These are phyloP conservation scores for Chamaenerion angustifolium DNA, from an alignment of 345 rosid genomes.

Conservation along the genomic window DNA sequence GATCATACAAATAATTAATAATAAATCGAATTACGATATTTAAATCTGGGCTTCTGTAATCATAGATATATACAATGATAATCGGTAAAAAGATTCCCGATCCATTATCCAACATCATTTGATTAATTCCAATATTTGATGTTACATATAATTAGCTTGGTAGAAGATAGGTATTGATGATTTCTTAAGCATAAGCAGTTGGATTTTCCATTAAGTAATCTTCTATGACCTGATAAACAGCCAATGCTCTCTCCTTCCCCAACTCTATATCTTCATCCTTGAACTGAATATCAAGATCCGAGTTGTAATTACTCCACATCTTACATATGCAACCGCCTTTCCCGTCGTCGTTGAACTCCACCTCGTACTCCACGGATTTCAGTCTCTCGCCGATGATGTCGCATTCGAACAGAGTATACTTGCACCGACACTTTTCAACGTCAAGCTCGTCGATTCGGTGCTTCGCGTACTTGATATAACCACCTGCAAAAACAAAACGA, in stretches of 20 bases:
- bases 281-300: slow-evolving; percentile 4
- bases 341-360: slow-evolving; percentile 1
- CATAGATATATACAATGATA: too few species aligned
- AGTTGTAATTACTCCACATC: slow-evolving; percentile 7
- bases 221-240: slow-evolving; percentile 6
- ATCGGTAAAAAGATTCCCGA: too few species aligned
- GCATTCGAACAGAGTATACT: slow-evolving; percentile 7
- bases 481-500: too few species aligned
- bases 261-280: slow-evolving; percentile 11
- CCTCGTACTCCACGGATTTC: slow-evolving; percentile 8
- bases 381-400: slow-evolving; percentile 6
- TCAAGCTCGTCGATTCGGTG: slow-evolving; percentile 8
- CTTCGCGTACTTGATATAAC: slow-evolving; percentile 5
- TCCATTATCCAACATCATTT: too few species aligned
- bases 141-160: too few species aligned
- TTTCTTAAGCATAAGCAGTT: slow-evolving; percentile 3
- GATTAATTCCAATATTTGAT: too few species aligned
- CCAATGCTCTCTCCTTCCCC: slow-evolving; percentile 10
- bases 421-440: slow-evolving; percentile 5
- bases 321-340: slow-evolving; percentile 10
- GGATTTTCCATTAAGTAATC: slow-evolving; percentile 7
- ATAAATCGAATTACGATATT: too few species aligned
- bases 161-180: too few species aligned
- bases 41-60: too few species aligned
- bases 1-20: too few species aligned